Evolutionary conservation across 1,284 basidiomycete genomes (phyloP), one percentile per base, ranked within the genome.

Genomic region (Ganoderma multipileum): DNA sequence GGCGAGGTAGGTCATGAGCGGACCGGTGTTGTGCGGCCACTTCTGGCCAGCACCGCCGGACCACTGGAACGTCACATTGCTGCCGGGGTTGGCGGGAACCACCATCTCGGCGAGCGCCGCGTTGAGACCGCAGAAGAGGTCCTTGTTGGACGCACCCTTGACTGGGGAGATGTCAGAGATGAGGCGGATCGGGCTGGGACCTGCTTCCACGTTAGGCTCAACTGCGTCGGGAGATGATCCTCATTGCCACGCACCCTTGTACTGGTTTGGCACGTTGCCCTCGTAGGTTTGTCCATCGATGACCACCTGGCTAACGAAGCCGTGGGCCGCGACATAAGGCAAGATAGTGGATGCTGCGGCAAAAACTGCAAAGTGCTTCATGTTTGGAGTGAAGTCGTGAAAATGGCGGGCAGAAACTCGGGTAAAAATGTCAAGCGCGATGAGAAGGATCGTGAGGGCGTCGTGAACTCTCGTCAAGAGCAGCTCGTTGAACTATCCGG

Each of bases 1-100:
- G 0, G 91, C 85, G 84, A 94, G 84, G 76, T 94, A 94, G 47
- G 88, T 90, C 79, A 93, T 82, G 75, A 93, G 79, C 2, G 92
- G 91, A 4, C 92, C 92, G 14, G 82, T 88, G 68, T 91, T 83
- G 74, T 94, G 92, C 2, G 89, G 88, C 91, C 91, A 92, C 89
- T 84, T 79, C 64, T 79, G 61, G 39, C 61, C 81, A 8, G 81
- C 81, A 1, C 84, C 87, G 50, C 83, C 87, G 41, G 78, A 80
- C 92, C 91, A 94, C 68, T 82, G 79, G 74, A 94, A 87, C 3
- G 82, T 79, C 23, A 94, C 65, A 0, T 75, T 76, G 76, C 88
- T 89, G 11, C 92, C 92, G 0, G 93, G 88, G 63, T 88, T 90
- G 14, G 87, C 91, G 61, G 84, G 74, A 1, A 85, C 89, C 54